Conservation (phyloP, 2,329 filamentous ascomycete species). For the Coleophoma eucalyptorum region DNA sequence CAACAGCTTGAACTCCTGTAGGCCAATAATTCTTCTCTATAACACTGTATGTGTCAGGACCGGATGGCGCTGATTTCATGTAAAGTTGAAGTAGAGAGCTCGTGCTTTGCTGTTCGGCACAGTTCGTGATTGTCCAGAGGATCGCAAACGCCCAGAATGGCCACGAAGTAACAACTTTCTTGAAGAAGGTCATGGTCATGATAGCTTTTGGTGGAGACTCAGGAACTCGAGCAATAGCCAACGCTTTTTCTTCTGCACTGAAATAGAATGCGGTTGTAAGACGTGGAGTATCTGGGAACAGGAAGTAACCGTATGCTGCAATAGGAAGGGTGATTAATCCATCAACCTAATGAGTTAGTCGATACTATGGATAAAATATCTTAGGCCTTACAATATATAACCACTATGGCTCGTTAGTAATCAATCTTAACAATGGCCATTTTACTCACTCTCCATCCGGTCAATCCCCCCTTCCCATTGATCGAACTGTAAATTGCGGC, state of each 20-base stretch:
- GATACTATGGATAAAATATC: not conserved
- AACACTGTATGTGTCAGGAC: slow-evolving; percentile 38
- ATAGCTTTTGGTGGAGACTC: slow-evolving; percentile 34
- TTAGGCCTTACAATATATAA: too few relatives aligned
- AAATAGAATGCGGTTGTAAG: slow-evolving; percentile 39
- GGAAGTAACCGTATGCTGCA: slow-evolving; percentile 47
- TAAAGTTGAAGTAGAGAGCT: slow-evolving; percentile 55
- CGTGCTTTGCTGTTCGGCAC: slow-evolving; percentile 66
- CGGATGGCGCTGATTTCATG: slow-evolving; percentile 32
- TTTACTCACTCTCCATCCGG: slow-evolving; percentile 38
- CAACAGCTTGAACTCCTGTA: slow-evolving; percentile 47
- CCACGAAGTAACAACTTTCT: slow-evolving; percentile 53
- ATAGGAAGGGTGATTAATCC: slow-evolving; percentile 53
- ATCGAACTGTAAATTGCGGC: slow-evolving; percentile 29
- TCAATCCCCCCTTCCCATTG: slow-evolving; percentile 38
- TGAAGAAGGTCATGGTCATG: slow-evolving; percentile 44
- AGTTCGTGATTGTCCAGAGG: slow-evolving; percentile 67
- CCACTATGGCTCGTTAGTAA: too few relatives aligned
- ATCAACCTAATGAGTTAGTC: slow-evolving; percentile 32
- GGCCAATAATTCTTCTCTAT: slow-evolving; percentile 50
- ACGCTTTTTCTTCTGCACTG: slow-evolving; percentile 32
- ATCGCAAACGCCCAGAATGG: slow-evolving; percentile 64
- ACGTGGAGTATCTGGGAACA: slow-evolving; percentile 39
- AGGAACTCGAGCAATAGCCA: slow-evolving; percentile 40
- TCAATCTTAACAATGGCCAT: too few relatives aligned